A percentile compares a stretch with the other conserved stretches of the same genome.
phyloP scores from a whole-genome alignment of 306 rosid species.

The Acmispon strigosus region DNA sequence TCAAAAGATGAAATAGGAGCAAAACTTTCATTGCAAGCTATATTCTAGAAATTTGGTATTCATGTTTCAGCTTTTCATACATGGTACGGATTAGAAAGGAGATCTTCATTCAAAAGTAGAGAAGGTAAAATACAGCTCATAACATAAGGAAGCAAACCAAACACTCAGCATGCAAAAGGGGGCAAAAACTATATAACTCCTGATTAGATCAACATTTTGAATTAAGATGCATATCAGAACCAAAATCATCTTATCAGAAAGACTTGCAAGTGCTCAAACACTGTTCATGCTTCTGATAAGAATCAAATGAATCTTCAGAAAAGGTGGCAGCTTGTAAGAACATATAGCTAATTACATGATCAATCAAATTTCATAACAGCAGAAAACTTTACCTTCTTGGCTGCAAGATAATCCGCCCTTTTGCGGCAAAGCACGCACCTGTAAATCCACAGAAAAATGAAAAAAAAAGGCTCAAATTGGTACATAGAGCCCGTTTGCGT shows the following conservation, averaged over 20 bases:
- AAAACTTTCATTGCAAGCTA: neutral
- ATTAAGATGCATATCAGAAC: neutral
- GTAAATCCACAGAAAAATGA: neutral
- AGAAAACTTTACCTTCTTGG: conserved; percentile 62
- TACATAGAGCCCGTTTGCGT: no score
- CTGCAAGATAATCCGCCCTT: conserved; percentile 92
- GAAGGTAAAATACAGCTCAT: neutral
- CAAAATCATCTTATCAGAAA: neutral
- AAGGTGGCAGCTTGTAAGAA: neutral
- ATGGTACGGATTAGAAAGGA: neutral
- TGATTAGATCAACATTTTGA: neutral
- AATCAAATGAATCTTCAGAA: neutral
- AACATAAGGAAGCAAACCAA: conserved; percentile 1
- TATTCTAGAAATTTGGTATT: neutral
- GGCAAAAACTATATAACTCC: neutral
- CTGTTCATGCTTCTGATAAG: neutral
- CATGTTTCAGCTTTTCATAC: neutral
- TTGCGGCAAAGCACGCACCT: conserved; percentile 94
- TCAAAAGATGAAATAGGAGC: neutral
- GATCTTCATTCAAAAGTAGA: neutral
- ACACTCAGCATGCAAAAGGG: neutral
- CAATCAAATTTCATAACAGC: neutral
- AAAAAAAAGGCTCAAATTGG: neutral
- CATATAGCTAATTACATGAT: neutral
- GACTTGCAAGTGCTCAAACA: neutral